phyloP scores from a whole-genome alignment of 176 grass and related monocot species.

The Echinochloa phyllopogon region DNA sequence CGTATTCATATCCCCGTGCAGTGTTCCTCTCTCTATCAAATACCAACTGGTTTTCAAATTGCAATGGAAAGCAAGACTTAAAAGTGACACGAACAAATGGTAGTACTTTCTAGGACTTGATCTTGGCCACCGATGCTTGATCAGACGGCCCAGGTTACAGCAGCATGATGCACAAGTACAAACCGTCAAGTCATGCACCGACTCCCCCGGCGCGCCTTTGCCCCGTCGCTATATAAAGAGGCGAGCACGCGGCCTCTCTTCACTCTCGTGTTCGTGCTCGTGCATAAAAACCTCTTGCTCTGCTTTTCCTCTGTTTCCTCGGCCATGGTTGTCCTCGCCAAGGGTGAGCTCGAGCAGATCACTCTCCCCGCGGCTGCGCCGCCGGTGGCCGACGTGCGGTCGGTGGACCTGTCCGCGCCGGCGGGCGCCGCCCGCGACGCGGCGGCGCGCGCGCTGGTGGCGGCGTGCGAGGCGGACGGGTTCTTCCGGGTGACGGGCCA shows the following conservation, averaged over 20 bases:
- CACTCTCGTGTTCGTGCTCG: background rate
- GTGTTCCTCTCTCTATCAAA: too few relatives aligned
- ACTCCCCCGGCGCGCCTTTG: background rate
- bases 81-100: background rate
- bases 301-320: conserved; percentile 34
- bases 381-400: conserved; percentile 39
- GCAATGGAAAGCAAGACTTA: background rate
- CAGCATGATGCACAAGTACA: background rate
- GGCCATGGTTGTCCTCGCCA: conserved; percentile 69
- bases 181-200: background rate
- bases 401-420: conserved; percentile 59
- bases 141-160: background rate
- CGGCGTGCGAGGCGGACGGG: conserved; percentile 76
- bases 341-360: conserved; percentile 71
- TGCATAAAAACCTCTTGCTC: background rate
- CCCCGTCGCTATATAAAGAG: conserved; percentile 11
- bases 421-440: conserved; percentile 24
- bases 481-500: conserved; percentile 89
- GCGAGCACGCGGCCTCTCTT: background rate
- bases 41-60: too few relatives aligned
- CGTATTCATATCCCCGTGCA: too few relatives aligned
- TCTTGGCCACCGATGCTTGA: background rate
- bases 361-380: conserved; percentile 45
- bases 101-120: background rate
- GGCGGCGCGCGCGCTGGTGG: conserved; percentile 55